Evolutionary conservation across 2,329 filamentous ascomycete species (phyloP), one percentile per base, ranked within the genome.

Genomic region (Diaporthe batatas): DNA sequence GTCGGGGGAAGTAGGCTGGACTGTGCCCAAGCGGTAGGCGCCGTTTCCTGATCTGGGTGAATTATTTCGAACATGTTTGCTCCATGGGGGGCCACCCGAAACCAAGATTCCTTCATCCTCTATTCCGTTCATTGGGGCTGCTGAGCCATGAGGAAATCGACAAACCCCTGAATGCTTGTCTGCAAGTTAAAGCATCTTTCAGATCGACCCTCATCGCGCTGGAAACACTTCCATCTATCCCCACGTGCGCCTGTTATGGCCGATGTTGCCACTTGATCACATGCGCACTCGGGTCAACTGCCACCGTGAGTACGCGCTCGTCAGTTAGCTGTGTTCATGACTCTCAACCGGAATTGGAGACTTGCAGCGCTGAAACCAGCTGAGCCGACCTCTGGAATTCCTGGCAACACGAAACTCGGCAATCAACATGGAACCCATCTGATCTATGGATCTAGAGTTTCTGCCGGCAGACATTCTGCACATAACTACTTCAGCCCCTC

Each of bases 361-460:
- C 62, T 51, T 51, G 44, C 29, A 51, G 36, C 23, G 29, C 62
- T 65, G 62, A 65, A 65, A 65, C 62, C 62, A 65, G 62, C 62
- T 51, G 62, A 65, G 14, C 44, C n/a, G 44, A 51, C 44, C 32
- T 51, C 18, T 4, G 5, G 11, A 25, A 36, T 65, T 51, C 62
- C 44, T 51, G 62, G 62, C 62, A 65, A 25, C 21, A 39, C 44
- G 62, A 65, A 51, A 65, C 62, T 51, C 62, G 62, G 62, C 29
- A 65, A 51, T 65, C 62, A 65, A 65, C 32, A 11, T 51, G 44
- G 44, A 51, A 65, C 62, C 44, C 62, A 65, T 65, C 62, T 65
- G 44, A 65, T 36, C 59, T 65, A 12, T 65, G 44, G 59, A 51
- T 39, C 44, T 51, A 49, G 44, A 49, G 44, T 36, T 34, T 51